These are phyloP conservation scores for Fusarium coffeatum DNA, from an alignment of 2,329 filamentous ascomycete species.

Conservation along the genomic window DNA sequence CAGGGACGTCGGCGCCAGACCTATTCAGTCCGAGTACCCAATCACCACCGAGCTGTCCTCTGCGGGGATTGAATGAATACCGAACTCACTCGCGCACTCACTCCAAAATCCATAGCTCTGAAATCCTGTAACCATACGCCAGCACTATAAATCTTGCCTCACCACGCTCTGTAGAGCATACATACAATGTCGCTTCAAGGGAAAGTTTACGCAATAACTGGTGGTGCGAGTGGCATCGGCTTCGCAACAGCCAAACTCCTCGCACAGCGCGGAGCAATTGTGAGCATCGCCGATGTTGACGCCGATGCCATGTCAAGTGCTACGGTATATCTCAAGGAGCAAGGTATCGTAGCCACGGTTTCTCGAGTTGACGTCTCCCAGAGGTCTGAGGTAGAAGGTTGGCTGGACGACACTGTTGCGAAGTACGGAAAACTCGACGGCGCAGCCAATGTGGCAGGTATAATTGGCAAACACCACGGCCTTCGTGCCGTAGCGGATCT, in stretches of 20 bases:
- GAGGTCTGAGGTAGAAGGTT: constrained; percentile 60
- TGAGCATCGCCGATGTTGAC: constrained; percentile 56
- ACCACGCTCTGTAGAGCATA: background rate
- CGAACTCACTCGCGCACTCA: background rate
- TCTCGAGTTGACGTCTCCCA: constrained; percentile 62
- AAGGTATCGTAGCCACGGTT: constrained; percentile 48
- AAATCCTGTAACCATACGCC: background rate
- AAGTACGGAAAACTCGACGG: constrained; percentile 65
- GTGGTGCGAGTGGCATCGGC: constrained; percentile 59
- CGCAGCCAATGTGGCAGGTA: constrained; percentile 66
- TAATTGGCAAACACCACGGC: constrained; percentile 60
- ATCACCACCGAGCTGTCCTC: background rate
- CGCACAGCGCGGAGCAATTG: constrained; percentile 51
- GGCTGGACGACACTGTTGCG: constrained; percentile 61
- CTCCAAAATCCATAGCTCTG: background rate
- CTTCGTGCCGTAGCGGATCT: constrained; percentile 55
- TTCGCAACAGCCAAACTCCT: constrained; percentile 55
- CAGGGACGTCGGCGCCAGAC: constrained; percentile 1
- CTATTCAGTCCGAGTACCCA: background rate
- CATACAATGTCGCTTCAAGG: constrained; percentile 48
- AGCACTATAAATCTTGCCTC: background rate
- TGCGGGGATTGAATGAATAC: background rate
- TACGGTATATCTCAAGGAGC: constrained; percentile 47
- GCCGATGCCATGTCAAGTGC: constrained; percentile 46
- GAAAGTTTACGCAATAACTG: constrained; percentile 57